Conservation (phyloP, 2,329 filamentous ascomycete genomes). For the Didymella glomerata region DNA sequence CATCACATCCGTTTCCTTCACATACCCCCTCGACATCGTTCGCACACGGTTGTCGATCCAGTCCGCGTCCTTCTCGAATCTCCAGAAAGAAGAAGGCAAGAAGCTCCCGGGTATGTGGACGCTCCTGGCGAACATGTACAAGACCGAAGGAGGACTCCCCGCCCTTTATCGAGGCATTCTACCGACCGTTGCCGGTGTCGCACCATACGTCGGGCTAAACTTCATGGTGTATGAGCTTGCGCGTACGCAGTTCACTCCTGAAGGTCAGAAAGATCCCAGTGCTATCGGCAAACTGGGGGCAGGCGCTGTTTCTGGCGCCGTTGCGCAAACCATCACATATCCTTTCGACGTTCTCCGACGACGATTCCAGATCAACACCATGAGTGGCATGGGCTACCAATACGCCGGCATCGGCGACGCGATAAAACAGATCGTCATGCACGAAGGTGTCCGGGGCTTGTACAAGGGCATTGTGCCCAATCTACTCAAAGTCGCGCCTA, state of each 20-base stretch:
- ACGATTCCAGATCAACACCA: slow-evolving; percentile 98
- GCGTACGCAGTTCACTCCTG: slow-evolving; percentile 82
- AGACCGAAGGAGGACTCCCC: slow-evolving; percentile 81
- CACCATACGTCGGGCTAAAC: slow-evolving; percentile 95
- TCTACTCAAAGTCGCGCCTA: slow-evolving; percentile 93
- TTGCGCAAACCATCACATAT: slow-evolving; percentile 97
- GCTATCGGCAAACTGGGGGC: slow-evolving; percentile 83
- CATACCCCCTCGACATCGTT: slow-evolving; percentile 97
- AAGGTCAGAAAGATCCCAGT: slow-evolving; percentile 84
- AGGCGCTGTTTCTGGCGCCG: slow-evolving; percentile 92
- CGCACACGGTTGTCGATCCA: slow-evolving; percentile 95
- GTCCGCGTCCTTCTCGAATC: slow-evolving; percentile 88
- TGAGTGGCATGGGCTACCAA: slow-evolving; percentile 97
- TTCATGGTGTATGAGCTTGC: slow-evolving; percentile 98
- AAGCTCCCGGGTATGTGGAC: slow-evolving; percentile 92
- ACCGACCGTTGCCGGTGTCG: slow-evolving; percentile 92
- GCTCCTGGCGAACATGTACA: slow-evolving; percentile 85
- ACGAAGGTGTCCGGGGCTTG: slow-evolving; percentile 84
- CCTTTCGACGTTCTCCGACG: slow-evolving; percentile 94
- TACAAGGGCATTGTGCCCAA: slow-evolving; percentile 98
- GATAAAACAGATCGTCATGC: slow-evolving; percentile 77
- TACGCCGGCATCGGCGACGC: slow-evolving; percentile 90
- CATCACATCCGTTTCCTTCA: slow-evolving; percentile 93
- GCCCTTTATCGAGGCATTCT: slow-evolving; percentile 95
- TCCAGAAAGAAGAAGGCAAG: slow-evolving; percentile 59